Evolutionary conservation across 1,139 yeast species (phyloP).

Genomic region (Keqinozyma sinolaborantium): DNA sequence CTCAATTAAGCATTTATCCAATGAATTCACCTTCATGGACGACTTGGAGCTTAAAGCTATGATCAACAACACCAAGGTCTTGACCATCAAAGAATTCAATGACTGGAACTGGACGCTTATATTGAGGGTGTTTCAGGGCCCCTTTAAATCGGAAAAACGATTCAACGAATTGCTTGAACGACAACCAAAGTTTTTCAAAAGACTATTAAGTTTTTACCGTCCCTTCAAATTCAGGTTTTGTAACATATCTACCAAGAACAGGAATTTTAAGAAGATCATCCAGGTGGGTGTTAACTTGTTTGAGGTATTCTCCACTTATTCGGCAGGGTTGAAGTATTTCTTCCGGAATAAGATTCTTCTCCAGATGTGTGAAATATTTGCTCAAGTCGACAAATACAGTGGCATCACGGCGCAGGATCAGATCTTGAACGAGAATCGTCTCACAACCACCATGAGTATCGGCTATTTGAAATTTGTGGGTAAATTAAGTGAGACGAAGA

Average conservation of each 20-base stretch:
- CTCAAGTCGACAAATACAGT: slow-evolving; percentile 79
- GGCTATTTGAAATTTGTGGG: slow-evolving; percentile 85
- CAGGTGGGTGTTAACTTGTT: slow-evolving; percentile 73
- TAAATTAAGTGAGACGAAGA: slow-evolving; percentile 52
- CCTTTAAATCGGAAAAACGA: slow-evolving; percentile 64
- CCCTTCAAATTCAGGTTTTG: slow-evolving; percentile 90
- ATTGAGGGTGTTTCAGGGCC: slow-evolving; percentile 71
- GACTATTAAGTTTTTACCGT: slow-evolving; percentile 81
- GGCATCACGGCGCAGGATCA: slow-evolving; percentile 76
- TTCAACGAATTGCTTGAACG: slow-evolving; percentile 77
- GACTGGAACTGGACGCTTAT: slow-evolving; percentile 77
- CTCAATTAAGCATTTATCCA: neutral
- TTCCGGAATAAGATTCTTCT: slow-evolving; percentile 75
- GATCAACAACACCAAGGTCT: slow-evolving; percentile 65
- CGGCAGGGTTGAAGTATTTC: slow-evolving; percentile 68
- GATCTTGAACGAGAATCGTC: slow-evolving; percentile 56
- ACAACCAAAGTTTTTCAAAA: slow-evolving; percentile 76
- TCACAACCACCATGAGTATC: slow-evolving; percentile 61
- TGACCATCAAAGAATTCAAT: slow-evolving; percentile 72
- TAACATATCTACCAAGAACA: slow-evolving; percentile 30
- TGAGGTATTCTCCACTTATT: slow-evolving; percentile 55
- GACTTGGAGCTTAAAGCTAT: slow-evolving; percentile 68
- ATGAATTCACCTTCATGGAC: slow-evolving; percentile 41
- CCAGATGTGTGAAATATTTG: slow-evolving; percentile 83
- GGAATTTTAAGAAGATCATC: slow-evolving; percentile 53